These are phyloP conservation scores for Aristolochia contorta DNA, from an alignment of 164 flowering plant species.

Conservation along the genomic window DNA sequence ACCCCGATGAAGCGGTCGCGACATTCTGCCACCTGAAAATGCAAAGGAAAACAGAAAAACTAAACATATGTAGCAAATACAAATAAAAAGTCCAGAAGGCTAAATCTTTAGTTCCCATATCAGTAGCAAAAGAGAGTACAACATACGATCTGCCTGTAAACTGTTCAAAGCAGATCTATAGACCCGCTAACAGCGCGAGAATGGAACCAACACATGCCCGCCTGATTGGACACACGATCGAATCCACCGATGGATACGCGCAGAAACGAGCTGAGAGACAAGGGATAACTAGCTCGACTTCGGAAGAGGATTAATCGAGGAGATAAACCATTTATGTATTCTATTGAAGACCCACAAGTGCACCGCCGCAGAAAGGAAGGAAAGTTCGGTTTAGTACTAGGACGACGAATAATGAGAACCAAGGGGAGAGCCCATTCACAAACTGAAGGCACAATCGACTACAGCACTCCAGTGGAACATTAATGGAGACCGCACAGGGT, in stretches of 20 bases:
- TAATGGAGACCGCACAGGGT: neutral
- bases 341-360: neutral
- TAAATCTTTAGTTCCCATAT: neutral
- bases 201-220: too few species aligned
- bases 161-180: constrained; percentile 16
- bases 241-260: too few species aligned
- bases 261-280: neutral
- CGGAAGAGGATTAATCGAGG: neutral
- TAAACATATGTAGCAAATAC: neutral
- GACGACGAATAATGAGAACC: constrained; percentile 1
- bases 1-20: constrained; percentile 75
- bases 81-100: neutral
- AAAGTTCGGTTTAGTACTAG: constrained; percentile 1
- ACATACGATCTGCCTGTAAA: constrained; percentile 5
- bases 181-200: neutral
- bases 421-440: neutral
- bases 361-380: too few species aligned
- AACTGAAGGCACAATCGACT: neutral
- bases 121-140: constrained; percentile 4
- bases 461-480: neutral
- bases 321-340: constrained; percentile 5
- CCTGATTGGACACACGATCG: too few species aligned
- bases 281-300: neutral
- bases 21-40: constrained; percentile 36
- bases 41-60: neutral